phyloP scores from a whole-genome alignment of 2,329 filamentous ascomycete genomes.

The Alternaria rosae region DNA sequence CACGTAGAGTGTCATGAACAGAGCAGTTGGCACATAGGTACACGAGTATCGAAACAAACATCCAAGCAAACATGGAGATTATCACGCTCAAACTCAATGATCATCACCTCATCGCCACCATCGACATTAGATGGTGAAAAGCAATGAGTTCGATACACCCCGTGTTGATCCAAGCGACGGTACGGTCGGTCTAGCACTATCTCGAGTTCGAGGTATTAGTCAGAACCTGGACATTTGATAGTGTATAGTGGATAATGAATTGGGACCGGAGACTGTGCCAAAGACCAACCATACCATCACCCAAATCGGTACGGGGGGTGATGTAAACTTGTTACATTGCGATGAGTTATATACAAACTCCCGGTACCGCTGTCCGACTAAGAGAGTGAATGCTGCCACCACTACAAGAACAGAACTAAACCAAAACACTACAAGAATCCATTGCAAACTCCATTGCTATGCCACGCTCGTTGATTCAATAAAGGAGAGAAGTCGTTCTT shows the following conservation, averaged over 20 bases:
- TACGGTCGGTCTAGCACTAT: neutral
- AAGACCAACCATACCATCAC: neutral
- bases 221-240: no score
- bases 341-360: neutral
- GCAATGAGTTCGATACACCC: neutral
- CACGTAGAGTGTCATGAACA: no score
- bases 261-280: neutral
- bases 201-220: no score
- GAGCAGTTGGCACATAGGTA: no score
- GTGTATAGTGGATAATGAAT: no score
- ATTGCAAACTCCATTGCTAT: slow-evolving; percentile 1
- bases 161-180: neutral
- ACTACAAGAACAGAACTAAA: neutral
- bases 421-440: neutral
- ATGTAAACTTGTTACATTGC: neutral
- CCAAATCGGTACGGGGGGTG: neutral
- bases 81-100: no score
- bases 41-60: no score
- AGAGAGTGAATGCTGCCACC: neutral
- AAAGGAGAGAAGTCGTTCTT: neutral
- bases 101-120: neutral
- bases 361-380: neutral
- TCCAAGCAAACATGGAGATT: no score
- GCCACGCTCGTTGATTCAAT: neutral
- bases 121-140: neutral